Conservation (phyloP, 2,329 filamentous ascomycete genomes). For the Dactylellina haptotyla region DNA sequence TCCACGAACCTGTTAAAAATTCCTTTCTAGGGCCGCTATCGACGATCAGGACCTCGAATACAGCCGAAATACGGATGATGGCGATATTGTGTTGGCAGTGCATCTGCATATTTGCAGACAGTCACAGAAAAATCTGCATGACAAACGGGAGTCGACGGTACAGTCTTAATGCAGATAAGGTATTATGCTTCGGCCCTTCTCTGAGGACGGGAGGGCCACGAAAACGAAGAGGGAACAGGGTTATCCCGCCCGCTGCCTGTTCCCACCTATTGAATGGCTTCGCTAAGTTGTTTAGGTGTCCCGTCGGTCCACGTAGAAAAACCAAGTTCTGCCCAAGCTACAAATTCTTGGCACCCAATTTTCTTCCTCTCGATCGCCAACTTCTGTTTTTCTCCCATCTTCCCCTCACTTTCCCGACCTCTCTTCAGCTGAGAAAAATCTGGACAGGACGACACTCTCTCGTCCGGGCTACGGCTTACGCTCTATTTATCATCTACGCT, state of each 20-base stretch:
- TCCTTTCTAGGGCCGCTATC: constrained; percentile 7
- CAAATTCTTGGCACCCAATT: constrained; percentile 54
- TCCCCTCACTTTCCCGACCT: constrained; percentile 53
- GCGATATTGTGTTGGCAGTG: constrained; percentile 49
- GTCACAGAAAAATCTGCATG: constrained; percentile 7
- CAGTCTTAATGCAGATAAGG: constrained; percentile 51
- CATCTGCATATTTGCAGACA: constrained; percentile 25
- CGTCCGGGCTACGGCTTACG: constrained; percentile 27
- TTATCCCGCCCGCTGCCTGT: constrained; percentile 52
- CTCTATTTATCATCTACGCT: constrained; percentile 33
- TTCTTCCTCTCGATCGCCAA: constrained; percentile 55
- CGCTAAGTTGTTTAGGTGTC: constrained; percentile 54
- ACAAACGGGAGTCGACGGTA: constrained; percentile 5
- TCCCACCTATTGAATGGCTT: constrained; percentile 52
- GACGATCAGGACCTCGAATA: constrained; percentile 37
- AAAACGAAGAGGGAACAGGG: constrained; percentile 54
- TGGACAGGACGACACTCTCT: constrained; percentile 36
- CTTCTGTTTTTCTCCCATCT: constrained; percentile 55
- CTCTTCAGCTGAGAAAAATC: constrained; percentile 41
- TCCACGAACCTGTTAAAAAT: neutral
- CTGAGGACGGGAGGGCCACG: constrained; percentile 50
- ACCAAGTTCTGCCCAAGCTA: constrained; percentile 51
- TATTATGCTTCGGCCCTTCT: constrained; percentile 52
- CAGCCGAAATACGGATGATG: constrained; percentile 37
- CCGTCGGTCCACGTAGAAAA: constrained; percentile 54